A percentile compares a stretch with the other conserved stretches of the same genome.
These are phyloP conservation scores for Neurospora sp. DNA, from an alignment of 495 filamentous ascomycete genomes.

Conservation along the genomic window DNA sequence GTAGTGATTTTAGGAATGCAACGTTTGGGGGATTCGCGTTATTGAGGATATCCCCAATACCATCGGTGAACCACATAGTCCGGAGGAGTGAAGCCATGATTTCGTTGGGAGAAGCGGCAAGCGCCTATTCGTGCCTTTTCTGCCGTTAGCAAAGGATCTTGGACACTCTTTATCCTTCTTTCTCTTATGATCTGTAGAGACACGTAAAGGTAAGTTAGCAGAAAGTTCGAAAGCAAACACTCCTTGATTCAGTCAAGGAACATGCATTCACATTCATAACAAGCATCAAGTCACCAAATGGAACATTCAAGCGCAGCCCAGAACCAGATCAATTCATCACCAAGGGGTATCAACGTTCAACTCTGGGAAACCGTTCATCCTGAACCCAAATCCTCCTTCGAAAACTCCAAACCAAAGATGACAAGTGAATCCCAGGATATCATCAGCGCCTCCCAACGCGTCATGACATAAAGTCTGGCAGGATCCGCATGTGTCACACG, in stretches of 20 bases:
- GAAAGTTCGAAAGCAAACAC: not conserved
- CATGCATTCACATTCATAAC: not conserved
- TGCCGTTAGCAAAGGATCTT: too few species aligned
- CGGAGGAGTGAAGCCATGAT: too few species aligned
- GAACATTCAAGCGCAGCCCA: not conserved
- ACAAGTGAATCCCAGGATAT: not conserved
- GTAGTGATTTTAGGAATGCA: too few species aligned
- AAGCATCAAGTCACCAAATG: not conserved
- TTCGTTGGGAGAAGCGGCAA: too few species aligned
- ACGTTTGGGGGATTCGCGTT: too few species aligned
- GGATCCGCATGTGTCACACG: too few species aligned
- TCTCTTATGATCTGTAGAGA: not conserved
- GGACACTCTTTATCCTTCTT: too few species aligned
- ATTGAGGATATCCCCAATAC: too few species aligned
- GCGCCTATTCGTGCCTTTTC: too few species aligned
- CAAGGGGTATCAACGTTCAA: not conserved
- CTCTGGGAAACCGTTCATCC: not conserved
- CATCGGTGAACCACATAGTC: too few species aligned
- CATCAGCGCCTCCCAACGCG: not conserved
- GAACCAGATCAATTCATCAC: not conserved
- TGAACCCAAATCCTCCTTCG: not conserved
- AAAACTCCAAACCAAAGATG: not conserved
- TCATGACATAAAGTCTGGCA: slow-evolving; percentile 42
- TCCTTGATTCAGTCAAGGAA: not conserved
- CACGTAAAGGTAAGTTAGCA: not conserved